phyloP scores from a whole-genome alignment of 192 early-diverging fungal species.

The Podila epigama region DNA sequence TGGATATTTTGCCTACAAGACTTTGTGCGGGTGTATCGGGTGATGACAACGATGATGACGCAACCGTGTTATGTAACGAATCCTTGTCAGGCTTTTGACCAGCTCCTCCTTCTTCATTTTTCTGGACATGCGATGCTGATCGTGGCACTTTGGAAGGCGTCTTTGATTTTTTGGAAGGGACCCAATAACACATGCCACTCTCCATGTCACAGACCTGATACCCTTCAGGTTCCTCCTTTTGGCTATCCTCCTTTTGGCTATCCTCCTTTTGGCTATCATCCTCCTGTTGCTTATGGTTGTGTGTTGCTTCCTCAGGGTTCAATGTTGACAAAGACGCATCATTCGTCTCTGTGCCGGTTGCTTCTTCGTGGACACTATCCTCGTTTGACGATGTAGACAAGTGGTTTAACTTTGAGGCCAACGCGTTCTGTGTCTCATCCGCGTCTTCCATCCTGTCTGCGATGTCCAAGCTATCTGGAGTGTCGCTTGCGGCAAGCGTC shows the following conservation, averaged over 20 bases:
- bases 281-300: not conserved
- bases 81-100: too few relatives aligned
- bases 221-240: conserved; percentile 5
- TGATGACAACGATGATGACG: too few relatives aligned
- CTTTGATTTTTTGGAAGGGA: conserved; percentile 33
- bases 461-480: not conserved
- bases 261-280: not conserved
- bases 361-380: not conserved
- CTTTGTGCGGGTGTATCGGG: too few relatives aligned
- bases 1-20: not conserved
- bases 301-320: not conserved
- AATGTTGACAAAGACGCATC: not conserved
- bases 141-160: not conserved
- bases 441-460: not conserved
- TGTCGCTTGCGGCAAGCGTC: too few relatives aligned
- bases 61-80: too few relatives aligned
- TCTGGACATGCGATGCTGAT: too few relatives aligned
- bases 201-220: conserved; percentile 38
- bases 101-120: too few relatives aligned
- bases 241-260: not conserved
- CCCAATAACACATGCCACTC: conserved; percentile 42
- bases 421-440: not conserved
- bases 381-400: not conserved
- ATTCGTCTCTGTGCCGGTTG: not conserved
- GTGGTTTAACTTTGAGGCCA: not conserved